Conservation (phyloP, 768 basidiomycete genomes). For the Termitomyces sp. region DNA sequence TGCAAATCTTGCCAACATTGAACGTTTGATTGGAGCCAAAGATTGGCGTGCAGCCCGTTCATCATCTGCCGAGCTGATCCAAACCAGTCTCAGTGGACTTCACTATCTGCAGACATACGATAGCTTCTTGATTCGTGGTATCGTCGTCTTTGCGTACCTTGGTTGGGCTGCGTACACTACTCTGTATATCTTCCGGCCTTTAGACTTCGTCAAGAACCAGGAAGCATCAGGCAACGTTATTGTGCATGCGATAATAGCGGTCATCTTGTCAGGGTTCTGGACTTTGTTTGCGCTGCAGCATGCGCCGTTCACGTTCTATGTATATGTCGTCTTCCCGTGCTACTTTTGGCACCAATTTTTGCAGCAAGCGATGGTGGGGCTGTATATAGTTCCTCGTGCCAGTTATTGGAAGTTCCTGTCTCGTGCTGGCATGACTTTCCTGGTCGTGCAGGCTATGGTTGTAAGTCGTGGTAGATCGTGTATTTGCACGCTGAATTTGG, state of each 20-base stretch:
- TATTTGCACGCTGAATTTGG: neutral
- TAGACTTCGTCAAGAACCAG: slow-evolving; percentile 12
- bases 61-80: slow-evolving; percentile 46
- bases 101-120: slow-evolving; percentile 86
- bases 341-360: slow-evolving; percentile 70
- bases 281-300: slow-evolving; percentile 52
- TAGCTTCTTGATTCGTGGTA: slow-evolving; percentile 57
- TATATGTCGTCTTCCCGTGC: slow-evolving; percentile 69
- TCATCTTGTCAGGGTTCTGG: slow-evolving; percentile 33
- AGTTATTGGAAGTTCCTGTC: slow-evolving; percentile 15
- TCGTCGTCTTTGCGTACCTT: slow-evolving; percentile 67
- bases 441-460: slow-evolving; percentile 63
- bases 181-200: slow-evolving; percentile 46
- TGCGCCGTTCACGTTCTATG: slow-evolving; percentile 66
- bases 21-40: slow-evolving; percentile 33
- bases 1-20: slow-evolving; percentile 32
- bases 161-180: slow-evolving; percentile 75
- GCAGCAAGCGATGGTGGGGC: slow-evolving; percentile 17
- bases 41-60: slow-evolving; percentile 45
- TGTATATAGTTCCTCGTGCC: slow-evolving; percentile 4
- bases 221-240: neutral
- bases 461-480: slow-evolving; percentile 33
- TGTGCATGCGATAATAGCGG: slow-evolving; percentile 15
- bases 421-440: slow-evolving; percentile 27
- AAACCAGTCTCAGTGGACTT: slow-evolving; percentile 50